Conservation (phyloP, 2,329 filamentous ascomycete species). For the Pseudogymnoascus sp. region DNA sequence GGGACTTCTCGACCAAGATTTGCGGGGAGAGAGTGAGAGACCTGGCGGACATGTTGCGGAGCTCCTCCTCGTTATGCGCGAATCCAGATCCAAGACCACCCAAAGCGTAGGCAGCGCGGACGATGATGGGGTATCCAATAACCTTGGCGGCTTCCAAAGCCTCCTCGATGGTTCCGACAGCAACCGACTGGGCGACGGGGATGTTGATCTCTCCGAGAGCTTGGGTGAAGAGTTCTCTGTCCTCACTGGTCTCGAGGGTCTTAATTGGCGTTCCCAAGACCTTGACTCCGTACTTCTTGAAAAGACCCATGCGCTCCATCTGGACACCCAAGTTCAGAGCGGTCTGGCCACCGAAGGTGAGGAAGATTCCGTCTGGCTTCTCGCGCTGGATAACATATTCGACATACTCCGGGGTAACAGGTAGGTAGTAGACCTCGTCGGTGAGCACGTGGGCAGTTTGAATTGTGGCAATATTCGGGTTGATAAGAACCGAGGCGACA, state of each 20-base stretch:
- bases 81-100: conserved; percentile 96
- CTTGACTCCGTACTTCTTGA: conserved; percentile 90
- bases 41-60: conserved; percentile 85
- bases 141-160: conserved; percentile 78
- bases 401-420: conserved; percentile 95
- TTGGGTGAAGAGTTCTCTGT: conserved; percentile 92
- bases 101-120: conserved; percentile 91
- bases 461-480: conserved; percentile 97
- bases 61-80: conserved; percentile 86
- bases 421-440: conserved; percentile 96
- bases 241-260: conserved; percentile 89
- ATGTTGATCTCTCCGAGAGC: conserved; percentile 96
- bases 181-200: conserved; percentile 92
- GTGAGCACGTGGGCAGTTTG: conserved; percentile 94
- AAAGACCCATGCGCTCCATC: conserved; percentile 93
- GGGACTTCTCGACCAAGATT: conserved; percentile 94
- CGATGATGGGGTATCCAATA: conserved; percentile 95
- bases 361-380: conserved; percentile 90
- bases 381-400: conserved; percentile 96
- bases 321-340: conserved; percentile 93
- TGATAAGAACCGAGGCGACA: conserved; percentile 85
- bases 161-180: conserved; percentile 84
- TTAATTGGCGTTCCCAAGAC: conserved; percentile 92
- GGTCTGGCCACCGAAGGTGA: conserved; percentile 96
- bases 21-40: conserved; percentile 91